Evolutionary conservation across 495 filamentous ascomycete genomes (phyloP), one percentile per base, ranked within the genome.

Genomic region (Copromyces sp.): DNA sequence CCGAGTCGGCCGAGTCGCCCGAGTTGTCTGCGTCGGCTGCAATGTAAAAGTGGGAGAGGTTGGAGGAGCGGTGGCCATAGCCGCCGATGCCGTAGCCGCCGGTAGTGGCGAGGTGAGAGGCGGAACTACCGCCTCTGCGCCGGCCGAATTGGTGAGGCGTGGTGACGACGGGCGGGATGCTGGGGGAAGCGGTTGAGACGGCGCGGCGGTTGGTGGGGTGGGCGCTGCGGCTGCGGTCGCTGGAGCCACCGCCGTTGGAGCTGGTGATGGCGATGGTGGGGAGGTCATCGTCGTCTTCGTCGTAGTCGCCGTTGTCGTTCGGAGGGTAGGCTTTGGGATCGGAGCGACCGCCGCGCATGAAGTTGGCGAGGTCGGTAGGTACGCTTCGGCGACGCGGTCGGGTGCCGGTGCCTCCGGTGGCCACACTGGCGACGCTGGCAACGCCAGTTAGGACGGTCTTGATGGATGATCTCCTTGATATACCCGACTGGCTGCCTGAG

Each of bases 351-450:
- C n/a, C 77, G 59, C 40, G 29, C 16, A 41, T 71, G 32, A 73
- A 77, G 20, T 75, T 75, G 40, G 75, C 53, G 17, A 77, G 53
- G 37, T 79, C 73, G 7, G 78, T 73, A 2, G 78, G 78, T 9
- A 78, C 78, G 73, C 42, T 75, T 53, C 38, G 73, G 70, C 39
- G 68, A 70, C 45, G 61, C 35, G 37, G 73, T 40, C 59, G 53
- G 35, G 29, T 17, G 44, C 40, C 37, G 35, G 29, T 39, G 17
- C 47, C 24, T 69, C 44, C 38, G 65, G 53, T 20, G 16, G 12
- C 12, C 2, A 40, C 39, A 9, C 39, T 40, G 39, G 39, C 39
- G 39, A 17, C 53, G 3, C 53, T 35, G 29, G 53, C 53, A 29
- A 65, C 53, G 53, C 53, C 53, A 6, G 5, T 35, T 17, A 65